Conservation (phyloP, 805 yeast species). For the Teunomyces tritomae region DNA sequence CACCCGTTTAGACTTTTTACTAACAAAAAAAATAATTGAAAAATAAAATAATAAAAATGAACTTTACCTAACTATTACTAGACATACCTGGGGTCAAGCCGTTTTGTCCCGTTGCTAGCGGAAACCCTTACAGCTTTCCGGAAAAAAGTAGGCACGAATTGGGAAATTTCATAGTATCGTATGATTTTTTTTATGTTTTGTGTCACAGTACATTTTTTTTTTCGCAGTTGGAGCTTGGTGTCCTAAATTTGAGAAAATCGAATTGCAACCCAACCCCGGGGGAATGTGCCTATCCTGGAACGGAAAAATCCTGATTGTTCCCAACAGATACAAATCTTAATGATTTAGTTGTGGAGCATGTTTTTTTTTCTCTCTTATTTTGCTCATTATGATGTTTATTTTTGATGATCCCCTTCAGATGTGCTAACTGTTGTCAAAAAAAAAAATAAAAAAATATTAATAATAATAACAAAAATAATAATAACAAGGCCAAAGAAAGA, state of each 20-base stretch:
- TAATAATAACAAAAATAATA: too few species aligned
- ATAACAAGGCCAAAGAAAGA: too few species aligned
- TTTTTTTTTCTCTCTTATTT: not conserved
- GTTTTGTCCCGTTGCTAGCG: not conserved
- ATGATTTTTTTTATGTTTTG: slow-evolving; percentile 1
- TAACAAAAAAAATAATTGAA: not conserved
- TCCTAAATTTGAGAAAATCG: not conserved
- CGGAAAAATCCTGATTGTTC: not conserved
- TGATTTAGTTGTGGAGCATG: not conserved
- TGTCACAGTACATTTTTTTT: slow-evolving; percentile 1
- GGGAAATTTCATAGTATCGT: slow-evolving; percentile 1
- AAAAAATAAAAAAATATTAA: too few species aligned
- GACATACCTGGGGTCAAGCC: not conserved
- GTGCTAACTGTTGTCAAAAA: too few species aligned
- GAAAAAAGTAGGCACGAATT: not conserved
- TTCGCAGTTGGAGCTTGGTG: not conserved
- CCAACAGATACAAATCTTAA: not conserved
- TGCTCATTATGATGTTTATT: not conserved
- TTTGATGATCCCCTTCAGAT: not conserved
- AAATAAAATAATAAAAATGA: not conserved
- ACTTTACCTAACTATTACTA: not conserved
- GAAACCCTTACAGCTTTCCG: not conserved
- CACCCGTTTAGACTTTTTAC: slow-evolving; percentile 2
- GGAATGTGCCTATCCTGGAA: not conserved
- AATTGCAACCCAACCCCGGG: not conserved